Base-by-base conservation (phyloP, 2,329 filamentous ascomycete genomes). In the Parastagonospora avenae region DNA sequence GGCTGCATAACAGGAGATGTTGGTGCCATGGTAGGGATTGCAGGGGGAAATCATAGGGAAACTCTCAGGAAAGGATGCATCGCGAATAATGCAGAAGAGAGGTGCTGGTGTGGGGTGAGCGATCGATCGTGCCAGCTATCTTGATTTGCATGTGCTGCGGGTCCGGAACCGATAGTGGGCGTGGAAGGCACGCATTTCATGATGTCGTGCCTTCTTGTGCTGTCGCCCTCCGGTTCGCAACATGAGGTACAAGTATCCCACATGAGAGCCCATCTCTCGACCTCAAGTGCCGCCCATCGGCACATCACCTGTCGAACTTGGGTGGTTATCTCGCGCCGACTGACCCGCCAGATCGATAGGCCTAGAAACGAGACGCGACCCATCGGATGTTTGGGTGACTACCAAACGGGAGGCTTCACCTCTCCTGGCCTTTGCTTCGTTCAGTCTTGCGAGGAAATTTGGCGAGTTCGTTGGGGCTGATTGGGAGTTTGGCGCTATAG, bases 391-490 rank as follows among this genome's bases (percentile, higher is more conserved):
- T 10, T 54, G 57, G 8, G 51, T 46, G 4, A 68, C 29, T 7
- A 37, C 54, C 27, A 71, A 49, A 19, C 55, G 57, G 15, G 60
- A 59, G 28, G 52, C 59, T 31, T 79, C 76, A 32, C 76, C 76
- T 48, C 72, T 71, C 48, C 69, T 71, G 4, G 67, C 67, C 54
- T 79, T 79, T 28, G 73, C 70, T 12, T 70, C 65, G 16, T 76
- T 76, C 12, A 78, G 50, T 15, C 62, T 67, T 40, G 72, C 69
- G 2, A 79, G 62, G 52, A 79, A 79, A 27, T 65, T 66, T 2
- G 19, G 19, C 19, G 19, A 24, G 68, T 68, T 28, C 76, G 67
- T 2, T 54, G 48, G 19, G 64, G 50, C 5, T 48, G 50, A 10
- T 46, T 51, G 19, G 57, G 37, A 38, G 42, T 4, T 11, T 51